Evolutionary conservation across 2,329 filamentous ascomycete genomes (phyloP).

Genomic region (Colletotrichum australisinense): DNA sequence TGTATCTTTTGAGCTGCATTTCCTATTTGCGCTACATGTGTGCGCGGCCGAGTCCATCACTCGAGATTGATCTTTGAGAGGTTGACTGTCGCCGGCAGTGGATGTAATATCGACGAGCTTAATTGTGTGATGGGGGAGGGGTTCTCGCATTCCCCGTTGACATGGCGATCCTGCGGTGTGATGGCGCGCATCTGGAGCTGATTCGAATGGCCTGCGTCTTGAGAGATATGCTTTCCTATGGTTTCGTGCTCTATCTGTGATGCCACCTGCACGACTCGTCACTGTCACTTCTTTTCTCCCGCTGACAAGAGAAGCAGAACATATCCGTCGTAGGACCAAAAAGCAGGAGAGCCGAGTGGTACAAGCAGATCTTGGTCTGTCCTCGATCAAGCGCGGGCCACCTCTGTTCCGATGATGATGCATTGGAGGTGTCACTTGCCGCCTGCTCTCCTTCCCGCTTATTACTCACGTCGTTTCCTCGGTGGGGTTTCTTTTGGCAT

Average conservation of each 20-base stretch:
- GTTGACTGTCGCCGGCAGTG: not conserved
- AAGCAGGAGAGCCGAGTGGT: not conserved
- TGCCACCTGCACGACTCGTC: slow-evolving; percentile 13
- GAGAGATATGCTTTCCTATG: not conserved
- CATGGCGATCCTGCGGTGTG: slow-evolving; percentile 22
- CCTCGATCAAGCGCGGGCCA: not conserved
- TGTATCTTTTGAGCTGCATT: slow-evolving; percentile 8
- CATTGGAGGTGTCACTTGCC: slow-evolving; percentile 19
- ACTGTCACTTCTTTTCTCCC: slow-evolving; percentile 13
- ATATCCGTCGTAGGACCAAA: not conserved
- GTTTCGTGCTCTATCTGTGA: slow-evolving; percentile 5
- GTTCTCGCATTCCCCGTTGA: not conserved
- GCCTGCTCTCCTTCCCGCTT: not conserved
- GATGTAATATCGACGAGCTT: slow-evolving; percentile 25
- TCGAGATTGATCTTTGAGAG: not conserved
- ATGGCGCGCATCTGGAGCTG: slow-evolving; percentile 3
- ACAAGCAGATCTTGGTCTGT: not conserved
- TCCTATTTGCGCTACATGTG: not conserved
- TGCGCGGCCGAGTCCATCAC: slow-evolving; percentile 1
- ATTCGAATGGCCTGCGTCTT: not conserved
- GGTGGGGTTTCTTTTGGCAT: not conserved
- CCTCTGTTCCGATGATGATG: slow-evolving; percentile 23
- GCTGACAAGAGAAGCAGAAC: not conserved
- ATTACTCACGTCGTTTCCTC: not conserved
- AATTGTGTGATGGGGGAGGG: slow-evolving; percentile 16